phyloP scores from a whole-genome alignment of 2,329 filamentous ascomycete species.

The Bipolaris gigantea region DNA sequence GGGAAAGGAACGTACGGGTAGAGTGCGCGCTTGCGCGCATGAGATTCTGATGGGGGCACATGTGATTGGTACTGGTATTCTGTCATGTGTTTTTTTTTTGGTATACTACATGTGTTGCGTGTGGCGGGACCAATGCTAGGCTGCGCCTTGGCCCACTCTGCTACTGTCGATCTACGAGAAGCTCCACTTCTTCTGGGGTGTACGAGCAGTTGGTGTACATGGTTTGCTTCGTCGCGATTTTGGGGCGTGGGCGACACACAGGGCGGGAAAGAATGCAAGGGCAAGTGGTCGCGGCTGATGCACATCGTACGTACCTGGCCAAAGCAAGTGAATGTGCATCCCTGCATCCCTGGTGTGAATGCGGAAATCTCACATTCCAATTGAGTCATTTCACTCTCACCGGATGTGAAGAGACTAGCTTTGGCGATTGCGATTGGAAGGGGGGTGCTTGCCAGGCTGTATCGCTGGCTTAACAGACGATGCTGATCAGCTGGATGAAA shows the following conservation, averaged over 20 bases:
- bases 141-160: too few species aligned
- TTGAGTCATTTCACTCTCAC: neutral
- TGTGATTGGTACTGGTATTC: too few species aligned
- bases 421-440: neutral
- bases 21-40: too few species aligned
- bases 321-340: neutral
- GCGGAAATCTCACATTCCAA: constrained; percentile 1
- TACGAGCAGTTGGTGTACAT: neutral
- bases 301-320: constrained; percentile 1
- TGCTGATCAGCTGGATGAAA: neutral
- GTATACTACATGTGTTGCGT: too few species aligned
- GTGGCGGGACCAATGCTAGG: too few species aligned
- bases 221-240: too few species aligned
- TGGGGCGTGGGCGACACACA: neutral
- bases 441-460: neutral
- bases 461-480: neutral
- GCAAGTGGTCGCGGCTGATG: constrained; percentile 1
- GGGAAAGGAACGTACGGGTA: too few species aligned
- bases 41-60: too few species aligned
- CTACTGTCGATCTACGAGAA: too few species aligned
- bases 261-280: neutral
- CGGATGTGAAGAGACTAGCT: neutral
- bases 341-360: constrained; percentile 3
- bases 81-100: too few species aligned
- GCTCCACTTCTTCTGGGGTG: too few species aligned